These are phyloP conservation scores for Neofusicoccum umdonicola DNA, from an alignment of 2,329 filamentous ascomycete genomes.

Conservation along the genomic window DNA sequence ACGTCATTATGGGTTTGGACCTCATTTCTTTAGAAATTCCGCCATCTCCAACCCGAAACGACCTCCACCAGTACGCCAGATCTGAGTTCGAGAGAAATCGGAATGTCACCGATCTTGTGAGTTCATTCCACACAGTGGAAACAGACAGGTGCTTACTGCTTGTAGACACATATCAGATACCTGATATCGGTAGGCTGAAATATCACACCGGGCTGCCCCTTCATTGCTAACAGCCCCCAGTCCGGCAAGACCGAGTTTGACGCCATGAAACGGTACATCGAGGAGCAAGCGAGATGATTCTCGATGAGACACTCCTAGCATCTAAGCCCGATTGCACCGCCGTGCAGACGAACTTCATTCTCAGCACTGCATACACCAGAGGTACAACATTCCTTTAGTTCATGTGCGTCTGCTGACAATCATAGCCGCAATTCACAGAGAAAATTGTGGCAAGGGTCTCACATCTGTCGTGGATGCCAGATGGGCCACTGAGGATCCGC, in stretches of 20 bases:
- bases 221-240: conserved; percentile 22
- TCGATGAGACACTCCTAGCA: not conserved
- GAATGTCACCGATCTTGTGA: conserved; percentile 47
- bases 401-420: no score
- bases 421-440: no score
- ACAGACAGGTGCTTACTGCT: conserved; percentile 16
- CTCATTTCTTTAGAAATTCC: conserved; percentile 31
- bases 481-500: no score
- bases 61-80: conserved; percentile 49
- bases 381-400: no score
- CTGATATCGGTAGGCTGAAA: conserved; percentile 41
- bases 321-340: no score
- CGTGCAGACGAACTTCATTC: not conserved
- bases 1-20: not conserved
- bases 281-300: conserved; percentile 29
- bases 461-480: no score
- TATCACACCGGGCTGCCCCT: not conserved
- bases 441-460: no score
- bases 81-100: conserved; percentile 49
- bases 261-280: conserved; percentile 45
- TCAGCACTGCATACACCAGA: no score
- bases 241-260: conserved; percentile 52
- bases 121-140: conserved; percentile 19
- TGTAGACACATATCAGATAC: conserved; percentile 47
- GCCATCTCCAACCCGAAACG: conserved; percentile 34